Base-by-base conservation (phyloP, 371 early-diverging fungal genomes). In the Aphelidium insulamus region DNA sequence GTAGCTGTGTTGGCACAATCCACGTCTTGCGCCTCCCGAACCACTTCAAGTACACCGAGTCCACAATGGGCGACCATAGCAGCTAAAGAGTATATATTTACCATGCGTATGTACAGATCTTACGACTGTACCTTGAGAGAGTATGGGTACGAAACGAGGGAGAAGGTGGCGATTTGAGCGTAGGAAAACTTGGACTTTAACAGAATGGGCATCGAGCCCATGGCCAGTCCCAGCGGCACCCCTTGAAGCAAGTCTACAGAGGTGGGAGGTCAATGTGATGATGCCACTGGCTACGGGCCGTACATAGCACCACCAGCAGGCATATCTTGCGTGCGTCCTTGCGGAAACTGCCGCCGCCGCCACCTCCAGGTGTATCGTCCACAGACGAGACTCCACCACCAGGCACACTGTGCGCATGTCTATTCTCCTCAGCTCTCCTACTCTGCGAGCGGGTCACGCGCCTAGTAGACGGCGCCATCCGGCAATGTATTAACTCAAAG, bases 61-160 rank as follows among this genome's bases (percentile, higher is more conserved):
- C 95, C 8, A 94, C 90, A 18, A 94, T 76, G 5, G 92, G 92
- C 5, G 90, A 88, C 91, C 92, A 94, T 18, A 91, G 54, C 11
- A 94, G 66, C 55, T n/a, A n/a, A n/a, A n/a, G n/a, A n/a, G n/a
- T n/a, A n/a, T n/a, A n/a, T 58, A 28, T 18, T 2, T n/a, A n/a
- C n/a, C n/a, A n/a, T n/a, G n/a, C n/a, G n/a, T n/a, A n/a, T n/a
- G n/a, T n/a, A n/a, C n/a, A n/a, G n/a, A n/a, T n/a, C n/a, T n/a
- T n/a, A n/a, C n/a, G n/a, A n/a, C n/a, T n/a, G n/a, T n/a, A n/a
- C n/a, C n/a, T 75, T 82, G 31, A 81, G 61, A 17, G 70, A 72
- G 41, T 95, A 95, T 2, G 97, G 97, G 62, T 90, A 95, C 3
- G 75, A 70, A 1, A 87, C 78, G 30, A 95, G 52, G 5, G 90